Conservation (phyloP, 441 rosid genomes). For the Erodium texanum region DNA sequence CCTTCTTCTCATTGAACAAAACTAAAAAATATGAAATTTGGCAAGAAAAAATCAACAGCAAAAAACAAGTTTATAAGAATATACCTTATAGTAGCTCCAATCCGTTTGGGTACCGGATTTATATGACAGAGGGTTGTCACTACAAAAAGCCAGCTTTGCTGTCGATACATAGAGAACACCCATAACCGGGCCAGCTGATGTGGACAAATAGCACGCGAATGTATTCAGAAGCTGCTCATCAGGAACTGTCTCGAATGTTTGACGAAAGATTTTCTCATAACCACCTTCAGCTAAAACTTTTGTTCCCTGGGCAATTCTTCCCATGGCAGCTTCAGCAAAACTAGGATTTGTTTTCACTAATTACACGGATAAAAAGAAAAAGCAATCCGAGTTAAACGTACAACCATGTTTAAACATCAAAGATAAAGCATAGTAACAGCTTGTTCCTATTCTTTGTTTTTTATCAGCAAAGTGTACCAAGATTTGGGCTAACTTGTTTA, state of each 20-base stretch:
- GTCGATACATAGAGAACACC: constrained; percentile 66
- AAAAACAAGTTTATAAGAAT: constrained; percentile 5
- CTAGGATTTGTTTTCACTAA: constrained; percentile 33
- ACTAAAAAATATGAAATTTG: background rate
- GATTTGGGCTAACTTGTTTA: too few relatives aligned
- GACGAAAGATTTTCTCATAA: constrained; percentile 55
- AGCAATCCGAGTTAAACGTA: background rate
- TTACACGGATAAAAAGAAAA: background rate
- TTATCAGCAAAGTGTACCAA: too few relatives aligned
- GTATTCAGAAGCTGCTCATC: constrained; percentile 66
- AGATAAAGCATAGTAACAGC: background rate
- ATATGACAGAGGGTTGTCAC: constrained; percentile 50
- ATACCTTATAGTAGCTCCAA: constrained; percentile 66
- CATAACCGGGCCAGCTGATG: constrained; percentile 61
- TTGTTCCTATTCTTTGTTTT: background rate
- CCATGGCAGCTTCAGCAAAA: constrained; percentile 66
- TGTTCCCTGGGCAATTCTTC: constrained; percentile 65
- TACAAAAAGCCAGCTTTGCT: constrained; percentile 50
- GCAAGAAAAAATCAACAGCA: background rate
- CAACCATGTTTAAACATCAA: background rate
- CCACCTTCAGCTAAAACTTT: constrained; percentile 76
- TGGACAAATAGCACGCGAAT: constrained; percentile 71
- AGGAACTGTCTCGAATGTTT: constrained; percentile 38
- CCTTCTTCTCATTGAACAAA: background rate
- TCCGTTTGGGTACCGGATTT: constrained; percentile 40